Evolutionary conservation across 2,329 filamentous ascomycete genomes (phyloP), one percentile per base, ranked within the genome.

Genomic region (Herpotrichia juniperi): DNA sequence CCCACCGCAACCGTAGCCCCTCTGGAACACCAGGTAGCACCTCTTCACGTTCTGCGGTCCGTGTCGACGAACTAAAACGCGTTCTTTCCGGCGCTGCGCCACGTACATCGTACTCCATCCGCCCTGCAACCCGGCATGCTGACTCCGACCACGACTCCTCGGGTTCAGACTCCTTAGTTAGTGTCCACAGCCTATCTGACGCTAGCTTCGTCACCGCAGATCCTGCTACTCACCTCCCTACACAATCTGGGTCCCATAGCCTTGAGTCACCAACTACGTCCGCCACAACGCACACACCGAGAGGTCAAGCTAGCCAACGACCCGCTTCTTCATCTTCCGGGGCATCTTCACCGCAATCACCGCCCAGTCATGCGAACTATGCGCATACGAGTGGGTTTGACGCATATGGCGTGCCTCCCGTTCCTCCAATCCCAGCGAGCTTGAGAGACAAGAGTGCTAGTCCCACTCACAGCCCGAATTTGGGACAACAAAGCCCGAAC

Each of bases 111-210:
- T 72, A 71, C 51, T 67, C 63, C 0, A 58, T 59, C 19, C 67
- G 65, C 22, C 62, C 63, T 0, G 53, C 61, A 0, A 64, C 59
- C 16, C 65, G 61, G n/a, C 56, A 61, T 32, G 60, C 53, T 12
- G 54, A 79, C 64, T 78, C 81, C 40, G 76, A 76, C 6, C 83
- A 81, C 50, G 76, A 76, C 9, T 83, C 76, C 69, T 67, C 79
- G 83, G 75, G 82, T 80, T 69, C 82, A 50, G 88, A 91, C 48
- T 90, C 87, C 69, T 83, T 91, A 78, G 82, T 88, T 57, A 89
- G 86, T 74, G 88, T 87, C 57, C 87, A 90, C 50, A 83, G 83
- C 39, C 79, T 83, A n/a, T 89, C 86, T 6, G 87, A 90, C 64
- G 74, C 85, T 17, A 88, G 84, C 32, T 71, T 72, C 46, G 57